Conservation (phyloP, 2,329 filamentous ascomycete genomes). For the Trichoderma oligosporum region DNA sequence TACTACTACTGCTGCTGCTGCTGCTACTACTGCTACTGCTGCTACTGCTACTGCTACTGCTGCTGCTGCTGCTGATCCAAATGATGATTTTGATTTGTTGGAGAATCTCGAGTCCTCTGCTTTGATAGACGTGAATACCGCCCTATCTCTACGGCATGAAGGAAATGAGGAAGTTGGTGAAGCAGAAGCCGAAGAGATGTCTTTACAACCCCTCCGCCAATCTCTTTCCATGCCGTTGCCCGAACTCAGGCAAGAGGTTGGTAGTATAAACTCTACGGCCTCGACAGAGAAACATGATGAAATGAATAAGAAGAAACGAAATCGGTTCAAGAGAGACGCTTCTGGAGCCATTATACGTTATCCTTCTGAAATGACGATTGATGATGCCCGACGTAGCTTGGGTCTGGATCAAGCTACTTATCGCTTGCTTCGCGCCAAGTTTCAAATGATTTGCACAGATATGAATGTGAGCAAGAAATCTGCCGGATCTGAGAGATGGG, state of each 20-base stretch:
- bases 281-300: constrained; percentile 8
- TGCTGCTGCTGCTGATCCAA: not conserved
- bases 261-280: not conserved
- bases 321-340: constrained; percentile 63
- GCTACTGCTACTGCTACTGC: too few relatives aligned
- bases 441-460: constrained; percentile 66
- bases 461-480: constrained; percentile 71
- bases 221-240: not conserved
- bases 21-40: too few relatives aligned
- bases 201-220: not conserved
- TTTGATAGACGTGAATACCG: constrained; percentile 2
- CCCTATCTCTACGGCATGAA: not conserved
- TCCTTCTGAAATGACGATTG: constrained; percentile 76
- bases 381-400: constrained; percentile 70
- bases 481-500: constrained; percentile 70
- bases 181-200: not conserved
- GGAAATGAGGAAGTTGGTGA: not conserved
- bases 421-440: constrained; percentile 60
- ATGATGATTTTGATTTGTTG: constrained; percentile 16
- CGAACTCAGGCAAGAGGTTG: not conserved
- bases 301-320: constrained; percentile 61
- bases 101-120: constrained; percentile 21
- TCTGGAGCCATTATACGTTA: constrained; percentile 69
- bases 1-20: too few relatives aligned
- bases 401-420: constrained; percentile 62